Base-by-base conservation (phyloP, 2,329 filamentous ascomycete species). In the Aspergillus niger region DNA sequence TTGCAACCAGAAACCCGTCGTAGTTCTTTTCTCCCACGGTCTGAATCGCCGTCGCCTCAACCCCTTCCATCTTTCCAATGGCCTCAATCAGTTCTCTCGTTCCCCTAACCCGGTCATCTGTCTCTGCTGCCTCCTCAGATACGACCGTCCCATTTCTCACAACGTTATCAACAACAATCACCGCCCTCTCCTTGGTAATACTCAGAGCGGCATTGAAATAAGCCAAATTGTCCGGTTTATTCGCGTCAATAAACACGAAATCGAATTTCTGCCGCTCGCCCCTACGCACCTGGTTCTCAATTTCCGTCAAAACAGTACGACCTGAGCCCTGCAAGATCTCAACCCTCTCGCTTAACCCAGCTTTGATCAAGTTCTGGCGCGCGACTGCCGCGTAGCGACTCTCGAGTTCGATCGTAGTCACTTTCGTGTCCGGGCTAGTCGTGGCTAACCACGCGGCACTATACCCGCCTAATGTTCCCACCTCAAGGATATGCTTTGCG, bases 391-490 rank as follows among this genome's bases (percentile, higher is more conserved):
- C 78, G 57, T 82, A 77, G 24, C 81, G 74, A 17, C 39, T 20
- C 15, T 41, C 39, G 38, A 82, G 76, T 65, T 86, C 84, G 52
- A 86, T 76, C 50, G 77, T 84, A 0, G 81, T 84, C 15, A 86
- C 77, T 17, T 77, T 68, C 8, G 59, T 55, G 11, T 49, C 15
- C 13, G 39, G 51, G 13, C 47, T 70, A 2, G 82, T 83, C 24
- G 11, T 22, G 2, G 44, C 20, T 52, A 86, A 76, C 77, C 81
- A 86, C 57, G 85, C 82, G 13, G 81, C 78, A 1, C 79, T 80
- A 69, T 84, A 86, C 7, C 79, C 84, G 11, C 83, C 83, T 26
- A 86, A 69, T 0, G 82, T 85, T 24, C 84, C 84, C 51, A 86
- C 74, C 67, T 87, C 84, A 38, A 86, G 80, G 2, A 81, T 74